A percentile compares a stretch with the other conserved stretches of the same genome.
Conservation (phyloP, 2,329 filamentous ascomycete genomes). For the Hypoxylon sp. region DNA sequence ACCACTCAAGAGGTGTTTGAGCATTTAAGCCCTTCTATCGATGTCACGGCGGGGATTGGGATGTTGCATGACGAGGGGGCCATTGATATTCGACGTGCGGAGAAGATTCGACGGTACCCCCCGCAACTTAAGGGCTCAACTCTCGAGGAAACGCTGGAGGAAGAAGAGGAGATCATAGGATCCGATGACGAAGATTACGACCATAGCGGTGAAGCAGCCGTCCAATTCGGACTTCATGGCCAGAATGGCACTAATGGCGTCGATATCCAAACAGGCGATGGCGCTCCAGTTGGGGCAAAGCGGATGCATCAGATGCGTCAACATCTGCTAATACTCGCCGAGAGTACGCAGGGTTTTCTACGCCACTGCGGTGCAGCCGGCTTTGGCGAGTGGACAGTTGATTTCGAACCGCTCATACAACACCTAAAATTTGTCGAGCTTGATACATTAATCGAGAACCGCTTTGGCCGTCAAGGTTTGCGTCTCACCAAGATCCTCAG, state of each 20-base stretch:
- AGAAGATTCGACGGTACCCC: slow-evolving; percentile 63
- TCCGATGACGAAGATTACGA: slow-evolving; percentile 58
- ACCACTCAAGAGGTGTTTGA: slow-evolving; percentile 71
- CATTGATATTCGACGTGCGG: slow-evolving; percentile 62
- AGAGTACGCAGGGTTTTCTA: slow-evolving; percentile 78
- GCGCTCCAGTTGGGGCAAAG: slow-evolving; percentile 58
- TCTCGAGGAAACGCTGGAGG: slow-evolving; percentile 47
- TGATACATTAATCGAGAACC: slow-evolving; percentile 83
- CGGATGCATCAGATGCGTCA: slow-evolving; percentile 75
- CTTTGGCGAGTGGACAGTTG: slow-evolving; percentile 84
- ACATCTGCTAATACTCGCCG: slow-evolving; percentile 80
- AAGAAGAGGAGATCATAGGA: slow-evolving; percentile 52
- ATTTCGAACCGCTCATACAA: slow-evolving; percentile 81
- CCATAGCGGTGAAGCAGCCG: slow-evolving; percentile 50
- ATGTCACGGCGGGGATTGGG: slow-evolving; percentile 71
- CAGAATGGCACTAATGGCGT: slow-evolving; percentile 51
- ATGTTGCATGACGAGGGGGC: slow-evolving; percentile 60
- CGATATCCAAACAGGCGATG: slow-evolving; percentile 65
- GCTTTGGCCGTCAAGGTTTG: slow-evolving; percentile 81
- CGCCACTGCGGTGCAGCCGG: slow-evolving; percentile 75
- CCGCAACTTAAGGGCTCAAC: slow-evolving; percentile 50
- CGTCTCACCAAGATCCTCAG: slow-evolving; percentile 89
- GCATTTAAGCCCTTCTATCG: slow-evolving; percentile 66
- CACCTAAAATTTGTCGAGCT: slow-evolving; percentile 83
- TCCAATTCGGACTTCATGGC: slow-evolving; percentile 50